A percentile compares a stretch with the other conserved stretches of the same genome.
phyloP scores from a whole-genome alignment of 176 grass and related monocot species.

The Hordeum vulgare region DNA sequence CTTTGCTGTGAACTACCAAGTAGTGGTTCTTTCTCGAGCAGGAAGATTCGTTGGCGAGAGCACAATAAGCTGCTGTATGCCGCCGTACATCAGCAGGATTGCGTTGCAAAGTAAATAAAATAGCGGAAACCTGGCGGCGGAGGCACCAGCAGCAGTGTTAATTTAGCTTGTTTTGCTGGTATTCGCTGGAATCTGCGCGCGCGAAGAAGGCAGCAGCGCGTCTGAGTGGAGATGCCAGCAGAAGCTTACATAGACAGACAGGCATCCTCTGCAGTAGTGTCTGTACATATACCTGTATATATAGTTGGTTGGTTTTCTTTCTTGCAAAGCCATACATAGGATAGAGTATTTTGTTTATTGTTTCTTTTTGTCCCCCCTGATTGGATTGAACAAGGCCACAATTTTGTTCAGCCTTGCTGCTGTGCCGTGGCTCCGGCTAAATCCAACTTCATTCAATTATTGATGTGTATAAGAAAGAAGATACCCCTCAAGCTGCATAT shows the following conservation, averaged over 20 bases:
- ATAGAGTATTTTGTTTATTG: not conserved
- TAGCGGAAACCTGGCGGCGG: not conserved
- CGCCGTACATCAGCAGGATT: not conserved
- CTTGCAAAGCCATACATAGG: conserved; percentile 2
- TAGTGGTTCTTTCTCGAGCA: not conserved
- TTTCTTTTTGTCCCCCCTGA: not conserved
- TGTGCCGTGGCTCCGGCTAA: conserved; percentile 28
- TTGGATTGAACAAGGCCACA: conserved; percentile 37
- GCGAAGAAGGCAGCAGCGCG: not conserved
- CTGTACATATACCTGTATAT: conserved; percentile 38
- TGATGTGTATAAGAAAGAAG: conserved; percentile 16
- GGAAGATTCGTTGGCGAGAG: conserved; percentile 34
- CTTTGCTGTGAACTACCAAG: conserved; percentile 12
- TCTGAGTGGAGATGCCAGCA: not conserved
- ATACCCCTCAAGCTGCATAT: not conserved
- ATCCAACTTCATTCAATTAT: conserved; percentile 19
- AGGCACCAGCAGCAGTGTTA: not conserved
- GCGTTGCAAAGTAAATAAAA: conserved; percentile 35
- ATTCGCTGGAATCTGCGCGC: not conserved
- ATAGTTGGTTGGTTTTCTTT: conserved; percentile 17
- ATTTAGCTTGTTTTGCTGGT: conserved; percentile 17
- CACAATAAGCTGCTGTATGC: conserved; percentile 26
- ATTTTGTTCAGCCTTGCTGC: conserved; percentile 32
- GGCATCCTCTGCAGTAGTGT: conserved; percentile 19
- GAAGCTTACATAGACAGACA: conserved; percentile 33